Base-by-base conservation (phyloP, 83 land plant species). In the Larix sibirica region DNA sequence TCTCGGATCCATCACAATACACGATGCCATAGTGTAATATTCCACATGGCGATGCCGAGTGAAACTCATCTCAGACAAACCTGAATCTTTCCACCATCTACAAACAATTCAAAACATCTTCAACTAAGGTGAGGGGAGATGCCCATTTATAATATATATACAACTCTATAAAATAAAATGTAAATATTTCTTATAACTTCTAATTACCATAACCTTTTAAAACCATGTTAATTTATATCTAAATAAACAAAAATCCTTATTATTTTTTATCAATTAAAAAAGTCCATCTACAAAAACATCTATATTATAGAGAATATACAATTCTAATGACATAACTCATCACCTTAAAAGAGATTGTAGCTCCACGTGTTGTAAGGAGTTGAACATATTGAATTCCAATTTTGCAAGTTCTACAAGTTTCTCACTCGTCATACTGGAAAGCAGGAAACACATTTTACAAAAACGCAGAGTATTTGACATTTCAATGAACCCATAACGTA, bases 361-460 rank as follows among this genome's bases (percentile, higher is more conserved):
- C 18, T 89, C 91, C 1, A 80, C 16, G 50, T 82, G 87, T 60
- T 87, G 81, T 10, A 42, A 23, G 3, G 83, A 59, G 28, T 89
- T 91, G 4, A 91, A 80, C 13, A 83, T 54, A 77, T 87, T 89
- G 85, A 81, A 87, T 62, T 89, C 89, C 38, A 91, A 47, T 50
- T 80, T 83, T 4, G 87, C 87, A 10, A 88, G 26, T 50, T 88
- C 81, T 18, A 88, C 78, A 20, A 91, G 14, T 3, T 50, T 16
- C 38, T 75, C 58, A 24, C 67, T 83, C 12, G 9, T 8, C 4
- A 28, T 36, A 0, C 2, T 9, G 18, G 23, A 64, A 21, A 9
- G 80, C 24, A 66, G 75, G 63, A 84, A 90, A 6, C 14, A 47
- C 0, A 0, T 0, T 7, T 28, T 28, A 28, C 28, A 28, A 47